A percentile compares a stretch with the other conserved stretches of the same genome.
Conservation (phyloP, 306 rosid genomes). For the Ormosia semicastrata region DNA sequence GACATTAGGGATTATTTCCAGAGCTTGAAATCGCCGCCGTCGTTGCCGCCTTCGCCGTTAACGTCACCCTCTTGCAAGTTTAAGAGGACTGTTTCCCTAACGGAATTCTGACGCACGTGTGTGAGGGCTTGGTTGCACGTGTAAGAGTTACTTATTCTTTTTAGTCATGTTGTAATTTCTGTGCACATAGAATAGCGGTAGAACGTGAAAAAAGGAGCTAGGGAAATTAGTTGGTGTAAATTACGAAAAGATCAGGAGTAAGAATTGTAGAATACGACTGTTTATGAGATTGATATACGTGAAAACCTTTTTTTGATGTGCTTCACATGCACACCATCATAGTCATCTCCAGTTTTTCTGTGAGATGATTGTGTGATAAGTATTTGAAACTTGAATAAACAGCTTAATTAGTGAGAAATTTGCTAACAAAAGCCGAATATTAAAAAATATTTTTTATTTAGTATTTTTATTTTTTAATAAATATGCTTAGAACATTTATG, state of each 20-base stretch:
- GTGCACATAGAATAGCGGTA: conserved; percentile 49
- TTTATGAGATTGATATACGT: not conserved
- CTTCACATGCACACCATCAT: not conserved
- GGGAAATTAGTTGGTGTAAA: conserved; percentile 15
- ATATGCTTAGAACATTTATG: too few species aligned
- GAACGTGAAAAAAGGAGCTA: conserved; percentile 35
- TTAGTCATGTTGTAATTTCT: not conserved
- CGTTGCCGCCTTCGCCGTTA: conserved; percentile 60
- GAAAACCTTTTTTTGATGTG: not conserved
- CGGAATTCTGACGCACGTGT: conserved; percentile 51
- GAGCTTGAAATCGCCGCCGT: conserved; percentile 51
- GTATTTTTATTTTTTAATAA: too few species aligned
- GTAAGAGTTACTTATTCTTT: conserved; percentile 34
- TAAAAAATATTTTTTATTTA: too few species aligned
- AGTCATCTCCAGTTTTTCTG: not conserved
- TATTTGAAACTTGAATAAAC: not conserved
- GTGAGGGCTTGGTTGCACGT: conserved; percentile 29
- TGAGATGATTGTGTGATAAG: not conserved
- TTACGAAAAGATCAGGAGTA: not conserved
- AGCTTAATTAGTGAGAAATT: too few species aligned
- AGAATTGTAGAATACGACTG: conserved; percentile 31
- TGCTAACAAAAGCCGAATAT: too few species aligned
- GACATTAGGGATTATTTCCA: conserved; percentile 57
- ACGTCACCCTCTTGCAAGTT: conserved; percentile 31
- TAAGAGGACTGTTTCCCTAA: conserved; percentile 32